Evolutionary conservation across 768 basidiomycete species (phyloP).

Genomic region (Fomitopsis serialis): DNA sequence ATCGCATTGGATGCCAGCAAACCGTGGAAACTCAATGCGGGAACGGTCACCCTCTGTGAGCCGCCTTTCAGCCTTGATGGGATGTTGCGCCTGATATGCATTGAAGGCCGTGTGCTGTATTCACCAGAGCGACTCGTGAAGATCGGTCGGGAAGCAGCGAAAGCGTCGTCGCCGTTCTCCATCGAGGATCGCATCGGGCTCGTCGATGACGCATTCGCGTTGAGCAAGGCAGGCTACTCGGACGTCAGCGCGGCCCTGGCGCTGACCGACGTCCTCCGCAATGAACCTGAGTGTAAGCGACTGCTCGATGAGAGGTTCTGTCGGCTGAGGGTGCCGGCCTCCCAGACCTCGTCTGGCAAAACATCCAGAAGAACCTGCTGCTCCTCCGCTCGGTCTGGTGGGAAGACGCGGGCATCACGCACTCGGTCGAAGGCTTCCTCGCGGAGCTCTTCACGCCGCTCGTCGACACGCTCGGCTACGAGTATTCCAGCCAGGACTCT

Average conservation of each 20-base stretch:
- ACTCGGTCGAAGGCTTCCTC: conserved; percentile 19
- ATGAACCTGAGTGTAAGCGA: conserved; percentile 72
- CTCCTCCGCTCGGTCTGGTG: conserved; percentile 70
- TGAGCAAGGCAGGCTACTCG: conserved; percentile 77
- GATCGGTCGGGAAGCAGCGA: conserved; percentile 79
- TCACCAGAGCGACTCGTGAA: conserved; percentile 69
- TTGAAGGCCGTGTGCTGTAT: conserved; percentile 81
- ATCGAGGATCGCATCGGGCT: conserved; percentile 88
- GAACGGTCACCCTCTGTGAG: conserved; percentile 86
- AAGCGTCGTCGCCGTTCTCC: conserved; percentile 57
- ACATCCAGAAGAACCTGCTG: conserved; percentile 52
- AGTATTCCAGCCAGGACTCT: conserved; percentile 60
- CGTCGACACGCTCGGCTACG: conserved; percentile 74
- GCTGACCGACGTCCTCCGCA: conserved; percentile 60
- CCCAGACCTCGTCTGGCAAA: conserved; percentile 80
- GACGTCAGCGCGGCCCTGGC: conserved; percentile 73
- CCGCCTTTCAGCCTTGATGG: conserved; percentile 6
- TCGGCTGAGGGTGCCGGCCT: background rate
- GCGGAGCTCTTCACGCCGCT: conserved; percentile 70
- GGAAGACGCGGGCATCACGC: conserved; percentile 58
- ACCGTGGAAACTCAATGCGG: conserved; percentile 87
- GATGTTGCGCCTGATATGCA: background rate
- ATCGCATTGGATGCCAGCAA: conserved; percentile 70
- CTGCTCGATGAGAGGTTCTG: too few relatives aligned
- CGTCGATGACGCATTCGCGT: conserved; percentile 74